Evolutionary conservation across 805 yeast genomes (phyloP), one percentile per base, ranked within the genome.

Genomic region (Yarrowia yakushimensis): DNA sequence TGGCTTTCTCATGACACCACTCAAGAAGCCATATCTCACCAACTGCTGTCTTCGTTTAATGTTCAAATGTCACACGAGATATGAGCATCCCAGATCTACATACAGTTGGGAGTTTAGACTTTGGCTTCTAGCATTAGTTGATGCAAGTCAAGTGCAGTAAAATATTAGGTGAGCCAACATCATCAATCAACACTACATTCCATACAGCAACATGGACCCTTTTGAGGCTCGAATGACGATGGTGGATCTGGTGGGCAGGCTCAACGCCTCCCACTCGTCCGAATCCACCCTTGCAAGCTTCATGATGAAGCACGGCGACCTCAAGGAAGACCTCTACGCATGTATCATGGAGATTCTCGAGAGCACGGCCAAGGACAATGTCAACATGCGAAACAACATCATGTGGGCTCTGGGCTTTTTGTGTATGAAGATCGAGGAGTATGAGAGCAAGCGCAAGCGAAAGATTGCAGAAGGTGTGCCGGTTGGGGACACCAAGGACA

Each of bases 201-300:
- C 36, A 20, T 20, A 33, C 22, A 15, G 15, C 37, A 46, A 9
- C 3, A 90, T 92, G 96, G 97, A 92, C 71, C 85, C 97, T 0
- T 89, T 93, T 72, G 97, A 90, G 69, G 91, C 92, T 4, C 81
- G 93, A 64, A 76, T 90, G 48, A 87, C 87, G 72, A 86, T 92
- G 68, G 79, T 84, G 6, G 88, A 85, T 67, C 81, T 85, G 45
- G 77, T 92, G 62, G 80, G 85, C 67, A 72, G 79, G 7, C 75
- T 93, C 42, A 85, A 84, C 43, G 92, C 96, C 0, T 81, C 90
- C 1, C 63, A 66, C 0, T 63, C 68, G 13, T 66, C 69, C 12
- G 71, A 71, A 34, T 71, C 72, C 28, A 57, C 36, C 2, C 69
- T 69, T 11, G 66, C 70, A 6, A 68, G 66, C 50, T 71, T 70